phyloP scores from a whole-genome alignment of 495 filamentous ascomycete species.

The Penicillium verhagenii region DNA sequence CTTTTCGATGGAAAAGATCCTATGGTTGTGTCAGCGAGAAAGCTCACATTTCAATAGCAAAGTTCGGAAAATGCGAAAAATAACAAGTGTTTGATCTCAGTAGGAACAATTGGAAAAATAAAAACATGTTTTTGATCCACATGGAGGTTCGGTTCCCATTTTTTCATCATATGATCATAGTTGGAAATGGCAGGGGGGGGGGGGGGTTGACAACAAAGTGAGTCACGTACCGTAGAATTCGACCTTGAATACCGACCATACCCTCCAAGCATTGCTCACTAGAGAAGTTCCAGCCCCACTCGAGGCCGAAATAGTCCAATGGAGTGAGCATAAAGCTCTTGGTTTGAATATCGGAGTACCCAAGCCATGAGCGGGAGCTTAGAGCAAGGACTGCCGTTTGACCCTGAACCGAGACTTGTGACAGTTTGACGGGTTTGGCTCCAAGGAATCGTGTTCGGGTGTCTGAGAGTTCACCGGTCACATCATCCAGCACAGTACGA shows the following conservation, averaged over 20 bases:
- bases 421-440: constrained; percentile 81
- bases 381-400: constrained; percentile 86
- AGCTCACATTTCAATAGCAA: neutral
- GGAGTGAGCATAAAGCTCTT: constrained; percentile 90
- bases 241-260: constrained; percentile 92
- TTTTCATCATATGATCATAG: constrained; percentile 66
- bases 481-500: constrained; percentile 87
- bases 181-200: neutral
- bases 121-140: constrained; percentile 49
- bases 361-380: constrained; percentile 88
- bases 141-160: constrained; percentile 45
- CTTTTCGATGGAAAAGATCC: constrained; percentile 89
- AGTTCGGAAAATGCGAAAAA: neutral
- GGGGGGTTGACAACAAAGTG: too few relatives aligned
- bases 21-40: constrained; percentile 40
- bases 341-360: constrained; percentile 80
- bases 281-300: constrained; percentile 94
- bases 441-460: constrained; percentile 93
- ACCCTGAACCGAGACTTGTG: constrained; percentile 79
- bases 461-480: constrained; percentile 91
- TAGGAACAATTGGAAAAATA: constrained; percentile 72
- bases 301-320: constrained; percentile 79
- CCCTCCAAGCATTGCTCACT: constrained; percentile 91
- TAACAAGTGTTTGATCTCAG: constrained; percentile 43
- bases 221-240: constrained; percentile 76